phyloP scores from a whole-genome alignment of 2,329 filamentous ascomycete genomes.

The Gnomoniopsis smithogilvyi region DNA sequence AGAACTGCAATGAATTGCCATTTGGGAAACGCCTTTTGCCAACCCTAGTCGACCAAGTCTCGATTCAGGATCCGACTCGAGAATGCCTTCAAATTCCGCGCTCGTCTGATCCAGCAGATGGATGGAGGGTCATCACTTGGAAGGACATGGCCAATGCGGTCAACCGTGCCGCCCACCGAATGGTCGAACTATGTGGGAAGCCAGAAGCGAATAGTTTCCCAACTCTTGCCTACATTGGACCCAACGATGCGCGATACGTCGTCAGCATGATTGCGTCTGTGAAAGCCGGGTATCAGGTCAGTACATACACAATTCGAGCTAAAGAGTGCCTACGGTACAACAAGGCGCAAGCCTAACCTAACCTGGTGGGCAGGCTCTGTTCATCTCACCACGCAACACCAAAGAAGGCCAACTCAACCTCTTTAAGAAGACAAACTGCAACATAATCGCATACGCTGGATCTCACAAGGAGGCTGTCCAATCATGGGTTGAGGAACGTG shows the following conservation, averaged over 20 bases:
- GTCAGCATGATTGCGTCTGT: slow-evolving; percentile 14
- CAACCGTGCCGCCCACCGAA: slow-evolving; percentile 14
- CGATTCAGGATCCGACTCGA: slow-evolving; percentile 11
- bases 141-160: slow-evolving; percentile 15
- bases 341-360: neutral
- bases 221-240: slow-evolving; percentile 14
- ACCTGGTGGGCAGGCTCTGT: slow-evolving; percentile 29
- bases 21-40: slow-evolving; percentile 17
- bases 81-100: slow-evolving; percentile 16
- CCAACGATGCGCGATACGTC: slow-evolving; percentile 16
- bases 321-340: accelerated
- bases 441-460: slow-evolving; percentile 32
- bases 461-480: slow-evolving; percentile 29
- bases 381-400: slow-evolving; percentile 44
- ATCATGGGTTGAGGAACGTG: slow-evolving; percentile 34
- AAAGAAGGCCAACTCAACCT: slow-evolving; percentile 42
- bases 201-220: slow-evolving; percentile 13
- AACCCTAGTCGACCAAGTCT: slow-evolving; percentile 14
- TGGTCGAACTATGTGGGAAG: slow-evolving; percentile 13
- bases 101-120: slow-evolving; percentile 8
- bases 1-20: neutral
- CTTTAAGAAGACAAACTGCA: slow-evolving; percentile 41
- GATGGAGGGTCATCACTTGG: slow-evolving; percentile 16
- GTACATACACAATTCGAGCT: neutral
- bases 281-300: slow-evolving; percentile 20